Percentiles rank a stretch among this genome's conserved stretches.
Evolutionary conservation across 306 rosid species (phyloP).

Genomic region (Vigna radiata): DNA sequence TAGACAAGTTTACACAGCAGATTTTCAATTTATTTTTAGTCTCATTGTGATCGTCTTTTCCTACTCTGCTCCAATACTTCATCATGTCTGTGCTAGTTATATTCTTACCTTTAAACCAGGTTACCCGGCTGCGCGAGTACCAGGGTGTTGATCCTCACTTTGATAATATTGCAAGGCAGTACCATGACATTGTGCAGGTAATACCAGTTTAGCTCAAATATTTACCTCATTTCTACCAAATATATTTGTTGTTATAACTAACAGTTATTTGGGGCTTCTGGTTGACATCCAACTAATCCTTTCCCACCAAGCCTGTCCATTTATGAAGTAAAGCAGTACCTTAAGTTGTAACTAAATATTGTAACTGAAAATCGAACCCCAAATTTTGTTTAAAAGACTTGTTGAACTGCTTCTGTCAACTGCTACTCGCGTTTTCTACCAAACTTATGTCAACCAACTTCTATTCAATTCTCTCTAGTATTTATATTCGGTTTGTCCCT

Average conservation of each 20-base stretch:
- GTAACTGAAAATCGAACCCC: too few species aligned
- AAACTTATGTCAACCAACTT: neutral
- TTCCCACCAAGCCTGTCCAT: too few species aligned
- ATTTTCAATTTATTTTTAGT: neutral
- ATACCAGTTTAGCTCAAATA: neutral
- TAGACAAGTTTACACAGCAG: neutral
- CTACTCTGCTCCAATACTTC: neutral
- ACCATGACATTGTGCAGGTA: slow-evolving; percentile 81
- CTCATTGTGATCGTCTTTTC: neutral
- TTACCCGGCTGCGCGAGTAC: slow-evolving; percentile 86
- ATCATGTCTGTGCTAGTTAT: slow-evolving; percentile 30
- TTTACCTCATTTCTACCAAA: neutral
- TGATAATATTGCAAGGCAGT: slow-evolving; percentile 83
- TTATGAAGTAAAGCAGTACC: too few species aligned
- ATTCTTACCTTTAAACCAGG: slow-evolving; percentile 54
- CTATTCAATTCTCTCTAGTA: slow-evolving; percentile 2
- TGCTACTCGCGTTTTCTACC: too few species aligned
- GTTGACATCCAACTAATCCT: too few species aligned
- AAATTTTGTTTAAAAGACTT: too few species aligned
- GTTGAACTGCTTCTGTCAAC: too few species aligned
- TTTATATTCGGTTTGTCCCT: neutral
- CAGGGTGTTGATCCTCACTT: slow-evolving; percentile 96
- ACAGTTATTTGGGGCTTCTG: too few species aligned
- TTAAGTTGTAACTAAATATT: too few species aligned
- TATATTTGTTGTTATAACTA: too few species aligned